Evolutionary conservation across 306 rosid genomes (phyloP), one percentile per base, ranked within the genome.

Genomic region (Malus sylvestris): DNA sequence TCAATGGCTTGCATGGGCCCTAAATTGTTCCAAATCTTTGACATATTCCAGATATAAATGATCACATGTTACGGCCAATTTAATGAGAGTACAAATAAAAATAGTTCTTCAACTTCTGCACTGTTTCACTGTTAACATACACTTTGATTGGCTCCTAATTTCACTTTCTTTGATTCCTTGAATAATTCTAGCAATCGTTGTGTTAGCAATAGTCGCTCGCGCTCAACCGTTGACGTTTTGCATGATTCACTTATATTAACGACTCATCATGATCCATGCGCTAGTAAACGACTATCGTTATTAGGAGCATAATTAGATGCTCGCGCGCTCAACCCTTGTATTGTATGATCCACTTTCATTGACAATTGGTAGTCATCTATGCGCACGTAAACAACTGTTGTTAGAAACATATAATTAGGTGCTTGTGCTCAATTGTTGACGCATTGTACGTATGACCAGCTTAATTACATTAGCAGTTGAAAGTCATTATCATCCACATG

Each of bases 151-250:
- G 16, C 40, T 11, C 2, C 19, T 6, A 35, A 35, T 35, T 61
- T 68, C 68, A n/a, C 7, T 66, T 78, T 68, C 57, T 78, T 51
- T 49, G 72, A 14, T 78, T 11, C 76, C 5, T 52, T 5, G 19
- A 25, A 38, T 11, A 8, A 38, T 16, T 20, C 8, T 20, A 33
- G 35, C 4, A 49, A 49, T 18, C 20, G 1, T 7, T 27, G 19
- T 2, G 35, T 25, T 2, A 61, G 32, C 27, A 35, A 27, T 32
- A 71, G 63, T 12, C 0, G 4, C 8, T 5, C 15, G 0, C 3
- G 6, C 16, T 27, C 6, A 64, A 32, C 2, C 0, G 25, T 32
- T 64, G 13, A n/a, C 1, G 33, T 11, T 25, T 62, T 62, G 16
- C 2, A 14, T 5, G 4, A 62, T 8, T 62, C 10, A 29, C 35